These are phyloP conservation scores for Penicillium crystallinum DNA, from an alignment of 495 filamentous ascomycete genomes.

Conservation along the genomic window DNA sequence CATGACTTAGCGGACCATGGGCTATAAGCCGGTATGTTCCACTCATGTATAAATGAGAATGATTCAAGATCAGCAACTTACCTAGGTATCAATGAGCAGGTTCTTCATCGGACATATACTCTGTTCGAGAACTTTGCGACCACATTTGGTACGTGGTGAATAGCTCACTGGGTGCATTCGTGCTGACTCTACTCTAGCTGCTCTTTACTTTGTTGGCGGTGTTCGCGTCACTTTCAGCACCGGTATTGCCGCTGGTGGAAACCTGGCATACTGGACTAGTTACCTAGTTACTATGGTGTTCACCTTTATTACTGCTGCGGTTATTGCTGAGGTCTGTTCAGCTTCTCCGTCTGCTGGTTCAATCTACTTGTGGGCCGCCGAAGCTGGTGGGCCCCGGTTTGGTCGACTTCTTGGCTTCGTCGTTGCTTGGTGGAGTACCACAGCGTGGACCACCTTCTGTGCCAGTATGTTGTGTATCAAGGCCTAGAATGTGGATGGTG, in stretches of 20 bases:
- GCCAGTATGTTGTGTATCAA: slow-evolving; percentile 24
- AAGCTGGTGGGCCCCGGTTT: slow-evolving; percentile 48
- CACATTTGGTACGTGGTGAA: slow-evolving; percentile 43
- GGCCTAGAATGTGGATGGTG: background rate
- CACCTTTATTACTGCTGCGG: slow-evolving; percentile 53
- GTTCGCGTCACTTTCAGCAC: slow-evolving; percentile 53
- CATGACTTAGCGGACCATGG: slow-evolving; percentile 36
- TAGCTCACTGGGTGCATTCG: background rate
- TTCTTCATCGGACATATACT: slow-evolving; percentile 43
- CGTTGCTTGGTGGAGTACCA: slow-evolving; percentile 57
- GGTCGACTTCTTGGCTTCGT: slow-evolving; percentile 50
- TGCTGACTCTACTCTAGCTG: slow-evolving; percentile 29
- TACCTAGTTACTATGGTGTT: slow-evolving; percentile 52
- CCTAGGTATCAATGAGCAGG: slow-evolving; percentile 19
- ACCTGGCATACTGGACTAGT: slow-evolving; percentile 54
- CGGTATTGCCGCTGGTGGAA: slow-evolving; percentile 52
- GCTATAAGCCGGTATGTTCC: slow-evolving; percentile 44
- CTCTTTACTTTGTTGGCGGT: slow-evolving; percentile 53
- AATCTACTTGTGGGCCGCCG: slow-evolving; percentile 55
- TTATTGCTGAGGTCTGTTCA: slow-evolving; percentile 53
- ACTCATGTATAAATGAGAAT: slow-evolving; percentile 1
- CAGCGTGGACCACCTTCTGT: slow-evolving; percentile 55
- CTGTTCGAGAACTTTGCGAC: slow-evolving; percentile 53
- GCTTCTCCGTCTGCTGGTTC: slow-evolving; percentile 52
- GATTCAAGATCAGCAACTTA: background rate